These are phyloP conservation scores for Corchorus olitorius DNA, from an alignment of 345 rosid genomes.

Conservation along the genomic window DNA sequence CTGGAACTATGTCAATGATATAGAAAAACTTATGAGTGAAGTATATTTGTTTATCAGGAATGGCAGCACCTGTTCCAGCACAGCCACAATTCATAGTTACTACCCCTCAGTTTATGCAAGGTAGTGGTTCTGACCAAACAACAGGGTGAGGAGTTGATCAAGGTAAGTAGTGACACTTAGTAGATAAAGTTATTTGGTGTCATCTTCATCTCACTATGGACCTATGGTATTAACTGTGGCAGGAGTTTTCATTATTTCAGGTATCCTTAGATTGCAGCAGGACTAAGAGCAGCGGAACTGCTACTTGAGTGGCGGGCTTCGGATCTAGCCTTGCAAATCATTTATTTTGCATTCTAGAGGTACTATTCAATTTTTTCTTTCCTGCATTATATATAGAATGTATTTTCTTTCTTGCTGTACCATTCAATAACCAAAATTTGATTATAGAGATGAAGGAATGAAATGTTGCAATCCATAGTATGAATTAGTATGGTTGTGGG, in stretches of 20 bases:
- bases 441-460: background rate
- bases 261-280: slow-evolving; percentile 77
- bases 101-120: slow-evolving; percentile 76
- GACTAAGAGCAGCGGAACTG: slow-evolving; percentile 76
- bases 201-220: slow-evolving; percentile 4
- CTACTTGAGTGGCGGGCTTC: slow-evolving; percentile 88
- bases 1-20: background rate
- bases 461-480: background rate
- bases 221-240: background rate
- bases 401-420: background rate
- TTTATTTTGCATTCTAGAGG: slow-evolving; percentile 84
- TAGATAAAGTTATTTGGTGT: background rate
- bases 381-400: background rate
- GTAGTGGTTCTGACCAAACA: slow-evolving; percentile 83
- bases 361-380: slow-evolving; percentile 24
- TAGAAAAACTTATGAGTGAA: slow-evolving; percentile 13
- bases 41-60: slow-evolving; percentile 36
- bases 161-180: slow-evolving; percentile 38
- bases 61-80: slow-evolving; percentile 52
- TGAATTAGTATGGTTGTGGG: background rate
- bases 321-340: slow-evolving; percentile 80
- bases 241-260: slow-evolving; percentile 30
- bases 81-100: slow-evolving; percentile 73
- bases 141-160: slow-evolving; percentile 70
- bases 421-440: background rate